Evolutionary conservation across 768 basidiomycete species (phyloP).

Genomic region (Tulasnella sp.): DNA sequence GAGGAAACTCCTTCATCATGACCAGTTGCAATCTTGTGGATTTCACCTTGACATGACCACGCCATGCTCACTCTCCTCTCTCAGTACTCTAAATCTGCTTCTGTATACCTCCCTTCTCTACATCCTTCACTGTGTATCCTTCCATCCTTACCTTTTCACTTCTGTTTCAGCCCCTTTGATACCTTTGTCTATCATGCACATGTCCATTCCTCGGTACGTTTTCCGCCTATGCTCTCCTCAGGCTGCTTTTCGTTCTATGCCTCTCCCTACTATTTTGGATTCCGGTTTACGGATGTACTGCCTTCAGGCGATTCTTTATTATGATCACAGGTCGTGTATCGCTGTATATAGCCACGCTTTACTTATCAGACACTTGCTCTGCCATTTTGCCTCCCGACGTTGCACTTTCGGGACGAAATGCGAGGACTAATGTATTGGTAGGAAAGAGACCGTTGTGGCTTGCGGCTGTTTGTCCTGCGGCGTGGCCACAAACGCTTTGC

Average conservation of each 20-base stretch:
- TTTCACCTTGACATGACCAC: background rate
- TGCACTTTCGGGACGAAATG: background rate
- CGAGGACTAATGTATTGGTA: background rate
- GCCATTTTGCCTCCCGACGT: background rate
- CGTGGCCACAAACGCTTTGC: background rate
- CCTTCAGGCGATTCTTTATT: background rate
- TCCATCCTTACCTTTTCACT: background rate
- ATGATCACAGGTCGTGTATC: background rate
- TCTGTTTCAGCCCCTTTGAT: background rate
- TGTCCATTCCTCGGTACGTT: background rate
- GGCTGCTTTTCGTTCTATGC: background rate
- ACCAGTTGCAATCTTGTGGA: background rate
- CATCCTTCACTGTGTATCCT: background rate
- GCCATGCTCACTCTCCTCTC: background rate
- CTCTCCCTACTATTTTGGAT: background rate
- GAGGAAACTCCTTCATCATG: background rate
- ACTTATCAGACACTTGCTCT: background rate
- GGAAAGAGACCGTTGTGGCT: background rate
- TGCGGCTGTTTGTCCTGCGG: background rate
- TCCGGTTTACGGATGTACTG: background rate
- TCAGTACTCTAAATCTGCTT: background rate
- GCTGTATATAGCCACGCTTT: background rate
- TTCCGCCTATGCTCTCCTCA: background rate
- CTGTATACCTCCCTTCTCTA: background rate
- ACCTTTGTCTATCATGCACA: background rate